phyloP scores from a whole-genome alignment of 768 basidiomycete genomes.

The Galerina marginata region DNA sequence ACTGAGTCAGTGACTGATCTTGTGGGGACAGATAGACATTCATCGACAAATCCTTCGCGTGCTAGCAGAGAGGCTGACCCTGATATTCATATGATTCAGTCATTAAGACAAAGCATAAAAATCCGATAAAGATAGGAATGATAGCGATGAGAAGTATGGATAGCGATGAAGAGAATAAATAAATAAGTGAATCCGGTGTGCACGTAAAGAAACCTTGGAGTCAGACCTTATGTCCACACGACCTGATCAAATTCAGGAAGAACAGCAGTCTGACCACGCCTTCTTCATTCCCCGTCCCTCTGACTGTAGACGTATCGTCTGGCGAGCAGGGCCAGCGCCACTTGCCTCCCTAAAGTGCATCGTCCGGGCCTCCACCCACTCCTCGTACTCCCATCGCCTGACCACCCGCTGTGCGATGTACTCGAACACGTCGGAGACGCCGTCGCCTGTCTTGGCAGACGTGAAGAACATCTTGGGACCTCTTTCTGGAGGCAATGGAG shows the following conservation, averaged over 20 bases:
- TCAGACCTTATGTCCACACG: background rate
- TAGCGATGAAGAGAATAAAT: background rate
- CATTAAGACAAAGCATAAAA: background rate
- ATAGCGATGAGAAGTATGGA: background rate
- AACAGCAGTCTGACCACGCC: conserved; percentile 9
- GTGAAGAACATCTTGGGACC: conserved; percentile 76
- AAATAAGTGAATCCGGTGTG: background rate
- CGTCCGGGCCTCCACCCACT: conserved; percentile 48
- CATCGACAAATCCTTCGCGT: no score
- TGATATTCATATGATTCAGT: no score
- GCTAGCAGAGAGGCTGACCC: no score
- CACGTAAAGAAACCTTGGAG: background rate
- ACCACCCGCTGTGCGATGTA: conserved; percentile 73
- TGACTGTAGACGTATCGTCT: conserved; percentile 9
- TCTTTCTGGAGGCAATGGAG: conserved; percentile 45
- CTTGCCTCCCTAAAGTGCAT: conserved; percentile 31
- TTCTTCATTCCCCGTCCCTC: conserved; percentile 7
- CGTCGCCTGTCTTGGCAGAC: conserved; percentile 79
- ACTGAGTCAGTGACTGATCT: no score
- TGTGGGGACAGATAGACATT: no score
- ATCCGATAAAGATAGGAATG: conserved; percentile 9
- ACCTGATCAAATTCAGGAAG: background rate
- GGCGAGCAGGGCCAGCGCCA: background rate
- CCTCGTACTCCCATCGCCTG: conserved; percentile 70
- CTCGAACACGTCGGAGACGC: conserved; percentile 76